Percentiles rank a stretch among this genome's conserved stretches.
phyloP scores from a whole-genome alignment of 2,329 filamentous ascomycete species.

The Beauveria bassiana region DNA sequence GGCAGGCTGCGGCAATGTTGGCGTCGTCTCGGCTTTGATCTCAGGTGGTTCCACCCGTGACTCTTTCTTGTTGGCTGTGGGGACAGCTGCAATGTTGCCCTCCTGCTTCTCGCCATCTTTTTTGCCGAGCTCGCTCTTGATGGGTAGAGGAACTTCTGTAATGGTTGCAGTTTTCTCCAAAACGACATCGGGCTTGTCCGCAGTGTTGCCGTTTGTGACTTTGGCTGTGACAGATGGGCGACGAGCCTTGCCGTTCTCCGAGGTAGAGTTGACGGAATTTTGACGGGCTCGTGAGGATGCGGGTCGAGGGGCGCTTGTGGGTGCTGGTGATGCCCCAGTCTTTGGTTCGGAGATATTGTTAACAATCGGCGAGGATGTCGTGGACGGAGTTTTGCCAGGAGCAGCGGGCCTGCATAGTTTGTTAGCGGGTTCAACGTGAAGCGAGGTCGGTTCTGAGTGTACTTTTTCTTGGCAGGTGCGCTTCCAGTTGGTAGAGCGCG shows the following conservation, averaged over 20 bases:
- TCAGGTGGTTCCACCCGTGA: conserved; percentile 30
- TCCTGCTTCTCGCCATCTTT: conserved; percentile 27
- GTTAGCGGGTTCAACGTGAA: conserved; percentile 11
- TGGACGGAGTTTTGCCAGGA: conserved; percentile 56
- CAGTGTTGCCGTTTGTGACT: conserved; percentile 47
- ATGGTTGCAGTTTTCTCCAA: conserved; percentile 38
- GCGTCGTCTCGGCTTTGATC: conserved; percentile 38
- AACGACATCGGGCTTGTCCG: conserved; percentile 23
- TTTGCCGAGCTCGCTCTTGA: conserved; percentile 26
- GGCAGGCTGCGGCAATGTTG: conserved; percentile 29
- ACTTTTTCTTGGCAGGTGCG: conserved; percentile 73
- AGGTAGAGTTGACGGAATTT: conserved; percentile 58
- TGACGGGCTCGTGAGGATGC: conserved; percentile 66
- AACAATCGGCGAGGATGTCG: conserved; percentile 69
- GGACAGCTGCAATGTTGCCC: conserved; percentile 17
- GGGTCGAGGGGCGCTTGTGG: conserved; percentile 49
- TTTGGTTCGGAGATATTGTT: conserved; percentile 58
- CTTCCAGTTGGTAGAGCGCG: conserved; percentile 59
- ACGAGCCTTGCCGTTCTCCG: conserved; percentile 46
- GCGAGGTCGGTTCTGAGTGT: conserved; percentile 22
- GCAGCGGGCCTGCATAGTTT: conserved; percentile 24
- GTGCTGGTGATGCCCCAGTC: conserved; percentile 51
- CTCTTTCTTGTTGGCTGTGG: conserved; percentile 33
- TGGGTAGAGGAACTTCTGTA: conserved; percentile 36
- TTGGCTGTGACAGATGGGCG: conserved; percentile 54